These are phyloP conservation scores for Silene latifolia DNA, from an alignment of 148 eudicot genomes.

Conservation along the genomic window DNA sequence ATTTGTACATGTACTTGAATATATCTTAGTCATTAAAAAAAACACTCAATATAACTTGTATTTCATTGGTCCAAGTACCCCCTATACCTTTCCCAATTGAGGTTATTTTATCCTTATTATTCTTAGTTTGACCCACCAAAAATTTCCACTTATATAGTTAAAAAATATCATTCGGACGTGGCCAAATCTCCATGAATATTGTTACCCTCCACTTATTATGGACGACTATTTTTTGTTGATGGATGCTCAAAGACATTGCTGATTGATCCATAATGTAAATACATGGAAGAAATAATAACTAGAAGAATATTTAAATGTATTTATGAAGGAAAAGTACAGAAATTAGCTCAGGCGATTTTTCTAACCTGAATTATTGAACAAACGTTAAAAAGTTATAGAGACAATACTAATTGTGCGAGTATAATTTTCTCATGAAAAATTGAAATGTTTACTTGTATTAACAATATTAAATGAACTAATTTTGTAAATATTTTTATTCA, in stretches of 20 bases:
- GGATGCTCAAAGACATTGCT: background rate
- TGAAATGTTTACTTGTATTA: no score
- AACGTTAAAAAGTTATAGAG: no score
- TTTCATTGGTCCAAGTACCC: conserved; percentile 22
- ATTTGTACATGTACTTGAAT: background rate
- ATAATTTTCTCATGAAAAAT: no score
- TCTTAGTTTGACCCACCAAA: conserved; percentile 37
- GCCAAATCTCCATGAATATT: conserved; percentile 4
- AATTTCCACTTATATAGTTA: conserved; percentile 19
- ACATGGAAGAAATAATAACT: no score
- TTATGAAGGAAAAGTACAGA: no score
- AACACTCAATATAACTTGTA: conserved; percentile 18
- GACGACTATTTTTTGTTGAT: background rate
- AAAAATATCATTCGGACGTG: background rate
- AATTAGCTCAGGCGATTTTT: no score
- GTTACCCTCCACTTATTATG: background rate
- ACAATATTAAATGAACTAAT: no score
- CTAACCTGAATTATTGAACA: no score
- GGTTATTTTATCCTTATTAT: conserved; percentile 15
- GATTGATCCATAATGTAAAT: background rate
- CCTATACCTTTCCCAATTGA: background rate
- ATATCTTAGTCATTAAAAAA: background rate
- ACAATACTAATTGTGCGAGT: no score
- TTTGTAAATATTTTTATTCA: no score
- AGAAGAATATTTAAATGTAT: no score